A percentile compares a stretch with the other conserved stretches of the same genome.
Evolutionary conservation across 2,329 filamentous ascomycete genomes (phyloP).

Genomic region (Bipolaris zeicola): DNA sequence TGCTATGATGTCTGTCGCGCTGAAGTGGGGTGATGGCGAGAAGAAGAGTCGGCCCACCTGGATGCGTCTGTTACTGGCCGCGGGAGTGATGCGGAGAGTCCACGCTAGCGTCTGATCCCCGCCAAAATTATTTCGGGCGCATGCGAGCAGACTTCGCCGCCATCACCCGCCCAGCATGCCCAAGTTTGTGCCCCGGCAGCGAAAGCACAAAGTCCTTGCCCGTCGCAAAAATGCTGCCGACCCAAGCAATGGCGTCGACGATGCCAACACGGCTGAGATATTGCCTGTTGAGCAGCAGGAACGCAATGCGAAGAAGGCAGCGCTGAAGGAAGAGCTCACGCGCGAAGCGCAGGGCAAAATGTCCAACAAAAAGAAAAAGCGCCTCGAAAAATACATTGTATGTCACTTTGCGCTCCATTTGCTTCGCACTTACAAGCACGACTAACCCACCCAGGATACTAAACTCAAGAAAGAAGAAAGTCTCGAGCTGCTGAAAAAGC

Average conservation of each 20-base stretch:
- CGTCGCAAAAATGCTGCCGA: slow-evolving; percentile 55
- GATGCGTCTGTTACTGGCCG: slow-evolving; percentile 8
- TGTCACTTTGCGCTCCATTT: slow-evolving; percentile 19
- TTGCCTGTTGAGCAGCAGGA: slow-evolving; percentile 58
- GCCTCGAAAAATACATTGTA: slow-evolving; percentile 71
- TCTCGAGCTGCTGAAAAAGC: slow-evolving; percentile 78
- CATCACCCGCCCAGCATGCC: slow-evolving; percentile 36
- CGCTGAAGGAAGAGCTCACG: slow-evolving; percentile 60
- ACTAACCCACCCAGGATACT: slow-evolving; percentile 64
- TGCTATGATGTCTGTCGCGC: not conserved
- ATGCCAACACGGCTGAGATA: slow-evolving; percentile 61
- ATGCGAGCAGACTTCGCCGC: slow-evolving; percentile 14
- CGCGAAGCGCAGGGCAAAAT: slow-evolving; percentile 61
- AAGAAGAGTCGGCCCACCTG: not conserved
- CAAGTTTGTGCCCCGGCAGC: slow-evolving; percentile 58
- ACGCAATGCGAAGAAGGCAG: slow-evolving; percentile 58
- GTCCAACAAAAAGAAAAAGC: slow-evolving; percentile 69
- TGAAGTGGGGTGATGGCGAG: not conserved
- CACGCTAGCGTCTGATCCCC: slow-evolving; percentile 33
- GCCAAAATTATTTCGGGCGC: slow-evolving; percentile 45
- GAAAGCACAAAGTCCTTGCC: slow-evolving; percentile 68
- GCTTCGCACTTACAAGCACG: not conserved
- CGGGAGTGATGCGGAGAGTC: slow-evolving; percentile 24
- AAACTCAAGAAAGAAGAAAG: slow-evolving; percentile 97
- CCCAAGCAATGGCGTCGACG: slow-evolving; percentile 49